Conservation (phyloP, 116 monocot species). For the Dioscorea cayenensis region DNA sequence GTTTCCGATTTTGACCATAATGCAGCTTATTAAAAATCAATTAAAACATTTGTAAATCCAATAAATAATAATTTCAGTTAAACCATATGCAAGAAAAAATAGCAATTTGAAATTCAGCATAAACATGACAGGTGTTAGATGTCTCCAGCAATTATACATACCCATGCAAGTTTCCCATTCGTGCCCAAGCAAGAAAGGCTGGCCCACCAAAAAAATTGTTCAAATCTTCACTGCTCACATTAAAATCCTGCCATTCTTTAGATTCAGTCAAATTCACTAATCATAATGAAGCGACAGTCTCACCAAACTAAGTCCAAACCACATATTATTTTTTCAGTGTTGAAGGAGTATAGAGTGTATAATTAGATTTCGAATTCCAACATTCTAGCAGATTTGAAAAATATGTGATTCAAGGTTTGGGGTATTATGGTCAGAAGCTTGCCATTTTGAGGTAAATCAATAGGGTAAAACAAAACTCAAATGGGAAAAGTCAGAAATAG, state of each 20-base stretch:
- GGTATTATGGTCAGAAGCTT: too few relatives aligned
- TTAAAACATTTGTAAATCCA: too few relatives aligned
- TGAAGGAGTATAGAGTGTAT: neutral
- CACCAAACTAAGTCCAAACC: neutral
- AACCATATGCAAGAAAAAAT: neutral
- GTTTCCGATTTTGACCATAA: too few relatives aligned
- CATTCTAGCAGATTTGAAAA: too few relatives aligned
- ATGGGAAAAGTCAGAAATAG: too few relatives aligned
- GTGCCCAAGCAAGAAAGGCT: constrained; percentile 97
- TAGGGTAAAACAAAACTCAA: too few relatives aligned
- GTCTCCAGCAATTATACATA: constrained; percentile 19
- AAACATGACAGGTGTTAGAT: neutral
- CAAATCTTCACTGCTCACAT: constrained; percentile 54
- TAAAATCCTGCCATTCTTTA: constrained; percentile 46
- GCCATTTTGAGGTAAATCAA: too few relatives aligned
- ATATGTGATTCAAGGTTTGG: too few relatives aligned
- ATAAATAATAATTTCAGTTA: too few relatives aligned
- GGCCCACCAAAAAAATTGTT: constrained; percentile 86
- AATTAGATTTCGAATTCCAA: neutral
- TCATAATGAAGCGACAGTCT: neutral
- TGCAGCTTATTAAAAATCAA: too few relatives aligned
- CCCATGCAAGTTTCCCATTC: constrained; percentile 96
- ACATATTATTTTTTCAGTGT: neutral
- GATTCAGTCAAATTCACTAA: constrained; percentile 7
- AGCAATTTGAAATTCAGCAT: neutral